Base-by-base conservation (phyloP, 2,329 filamentous ascomycete species). In the Colletotrichum falcatum region DNA sequence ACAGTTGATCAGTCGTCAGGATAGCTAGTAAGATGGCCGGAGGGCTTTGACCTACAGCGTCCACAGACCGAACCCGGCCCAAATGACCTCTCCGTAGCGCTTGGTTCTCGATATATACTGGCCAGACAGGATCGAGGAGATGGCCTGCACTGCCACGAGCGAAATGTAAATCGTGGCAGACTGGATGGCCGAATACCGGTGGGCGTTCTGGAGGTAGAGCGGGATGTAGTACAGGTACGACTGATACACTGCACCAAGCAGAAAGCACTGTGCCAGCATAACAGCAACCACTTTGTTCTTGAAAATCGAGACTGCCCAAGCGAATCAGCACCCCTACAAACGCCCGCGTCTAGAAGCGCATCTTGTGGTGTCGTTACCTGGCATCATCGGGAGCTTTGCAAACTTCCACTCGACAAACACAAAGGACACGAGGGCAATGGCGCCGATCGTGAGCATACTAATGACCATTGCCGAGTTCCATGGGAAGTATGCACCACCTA, bases 211-310 rank as follows among this genome's bases (percentile, higher is more conserved):
- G 54, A 88, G 87, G 76, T 89, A 91, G 0, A 91, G 79, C 1
- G 89, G 89, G 6, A 91, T 76, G 74, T 88, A 91, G 77, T 90
- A 91, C 1, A 91, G 78, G 66, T 85, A 85, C 2, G 84, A 81
- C 73, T 90, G 89, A 74, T 89, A 91, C 1, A 86, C 85, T 18
- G 86, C 81, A 6, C 90, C 89, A 28, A 90, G 84, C 28, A 92
- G 78, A 72, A 91, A 86, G 75, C 85, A 88, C 74, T 91, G 88
- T 4, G 84, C 49, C 58, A 91, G 79, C 71, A 92, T 84, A 9
- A 87, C 81, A 28, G 81, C 80, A 9, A 91, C 81, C 8, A 88
- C 83, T 23, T 79, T 79, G 71, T 84, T 88, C 46, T 80, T 83
- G 78, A 90, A 91, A 46, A 91, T 84, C 9, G 81, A 78, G 6